Conservation (phyloP, 2,329 filamentous ascomycete genomes). For the Sporothrix phasma region DNA sequence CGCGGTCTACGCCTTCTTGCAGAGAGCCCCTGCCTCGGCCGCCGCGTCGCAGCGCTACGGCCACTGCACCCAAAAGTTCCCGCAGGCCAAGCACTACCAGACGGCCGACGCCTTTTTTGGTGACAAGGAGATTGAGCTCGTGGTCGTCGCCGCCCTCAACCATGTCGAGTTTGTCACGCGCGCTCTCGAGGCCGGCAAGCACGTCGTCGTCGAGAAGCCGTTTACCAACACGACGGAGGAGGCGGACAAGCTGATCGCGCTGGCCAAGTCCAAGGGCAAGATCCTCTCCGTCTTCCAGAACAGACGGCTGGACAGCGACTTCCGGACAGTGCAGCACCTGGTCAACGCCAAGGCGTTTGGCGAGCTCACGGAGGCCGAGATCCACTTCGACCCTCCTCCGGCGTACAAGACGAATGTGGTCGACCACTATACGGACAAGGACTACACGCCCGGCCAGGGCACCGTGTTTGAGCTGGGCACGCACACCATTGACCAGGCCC, state of each 20-base stretch:
- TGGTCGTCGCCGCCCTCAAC: slow-evolving; percentile 50
- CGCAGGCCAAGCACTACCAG: slow-evolving; percentile 44
- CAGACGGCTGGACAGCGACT: slow-evolving; percentile 48
- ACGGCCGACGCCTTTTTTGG: slow-evolving; percentile 49
- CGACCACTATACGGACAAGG: slow-evolving; percentile 16
- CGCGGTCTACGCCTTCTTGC: slow-evolving; percentile 37
- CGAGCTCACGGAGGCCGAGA: slow-evolving; percentile 53
- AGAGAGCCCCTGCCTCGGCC: slow-evolving; percentile 30
- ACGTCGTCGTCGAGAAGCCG: slow-evolving; percentile 26
- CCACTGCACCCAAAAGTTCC: slow-evolving; percentile 41
- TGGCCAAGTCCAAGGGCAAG: slow-evolving; percentile 37
- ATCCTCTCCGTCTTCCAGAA: slow-evolving; percentile 45
- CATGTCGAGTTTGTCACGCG: slow-evolving; percentile 46
- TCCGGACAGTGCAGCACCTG: slow-evolving; percentile 48
- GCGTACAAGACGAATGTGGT: no score
- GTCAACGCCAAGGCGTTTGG: slow-evolving; percentile 42
- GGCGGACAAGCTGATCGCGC: slow-evolving; percentile 42
- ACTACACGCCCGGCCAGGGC: slow-evolving; percentile 29
- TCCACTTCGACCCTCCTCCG: slow-evolving; percentile 50
- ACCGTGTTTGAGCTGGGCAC: slow-evolving; percentile 34
- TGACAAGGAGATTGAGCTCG: slow-evolving; percentile 48
- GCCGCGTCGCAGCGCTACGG: slow-evolving; percentile 21
- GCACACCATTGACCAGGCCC: slow-evolving; percentile 53
- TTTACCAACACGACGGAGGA: slow-evolving; percentile 45
- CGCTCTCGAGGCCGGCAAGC: slow-evolving; percentile 50